Conservation (phyloP, 2,329 filamentous ascomycete species). For the Aspergillus sp. region DNA sequence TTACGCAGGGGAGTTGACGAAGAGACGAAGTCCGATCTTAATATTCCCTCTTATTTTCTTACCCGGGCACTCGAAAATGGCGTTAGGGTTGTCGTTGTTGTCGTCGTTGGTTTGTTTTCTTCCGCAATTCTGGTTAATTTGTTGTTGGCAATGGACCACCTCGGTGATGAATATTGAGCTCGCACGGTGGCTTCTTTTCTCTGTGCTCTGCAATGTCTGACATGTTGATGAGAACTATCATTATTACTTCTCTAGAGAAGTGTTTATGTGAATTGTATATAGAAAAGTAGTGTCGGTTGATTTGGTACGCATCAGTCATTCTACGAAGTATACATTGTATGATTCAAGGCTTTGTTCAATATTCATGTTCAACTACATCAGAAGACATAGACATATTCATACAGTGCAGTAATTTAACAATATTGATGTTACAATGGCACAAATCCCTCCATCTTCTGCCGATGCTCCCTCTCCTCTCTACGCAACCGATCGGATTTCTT, state of each 20-base stretch:
- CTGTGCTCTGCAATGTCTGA: background rate
- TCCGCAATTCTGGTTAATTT: background rate
- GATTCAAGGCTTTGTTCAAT: background rate
- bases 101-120: background rate
- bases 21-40: constrained; percentile 23
- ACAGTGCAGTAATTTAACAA: too few species aligned
- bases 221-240: background rate
- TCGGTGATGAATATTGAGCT: background rate
- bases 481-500: constrained; percentile 56
- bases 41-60: constrained; percentile 12
- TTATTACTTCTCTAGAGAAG: background rate
- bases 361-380: background rate
- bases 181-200: background rate
- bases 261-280: background rate
- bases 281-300: background rate
- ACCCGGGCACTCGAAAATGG: constrained; percentile 20
- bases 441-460: constrained; percentile 23
- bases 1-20: constrained; percentile 10
- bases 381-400: background rate
- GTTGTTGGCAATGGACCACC: background rate
- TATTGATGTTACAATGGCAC: constrained; percentile 17
- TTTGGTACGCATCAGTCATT: background rate
- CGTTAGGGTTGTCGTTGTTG: constrained; percentile 12
- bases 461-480: constrained; percentile 20
- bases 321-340: background rate